Percentiles rank a stretch among this genome's conserved stretches.
Evolutionary conservation across 371 early-diverging fungal species (phyloP).

Genomic region (Phascolomyces articulosus): DNA sequence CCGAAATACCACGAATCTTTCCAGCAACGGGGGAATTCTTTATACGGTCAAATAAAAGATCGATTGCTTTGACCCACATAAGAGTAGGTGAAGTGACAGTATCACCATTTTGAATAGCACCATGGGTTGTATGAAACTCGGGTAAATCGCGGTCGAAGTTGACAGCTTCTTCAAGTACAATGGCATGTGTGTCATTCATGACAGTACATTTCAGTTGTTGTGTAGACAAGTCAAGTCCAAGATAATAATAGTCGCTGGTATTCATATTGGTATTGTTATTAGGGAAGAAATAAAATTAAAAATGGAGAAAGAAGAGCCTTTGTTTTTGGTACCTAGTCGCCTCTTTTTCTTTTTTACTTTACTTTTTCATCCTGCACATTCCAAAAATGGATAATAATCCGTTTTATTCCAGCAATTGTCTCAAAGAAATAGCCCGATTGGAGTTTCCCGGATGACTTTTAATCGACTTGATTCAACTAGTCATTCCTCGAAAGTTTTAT

Average conservation of each 20-base stretch:
- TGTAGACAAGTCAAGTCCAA: conserved; percentile 80
- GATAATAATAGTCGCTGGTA: conserved; percentile 24
- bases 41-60: conserved; percentile 57
- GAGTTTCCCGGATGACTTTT: no score
- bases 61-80: conserved; percentile 84
- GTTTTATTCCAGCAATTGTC: background rate
- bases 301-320: background rate
- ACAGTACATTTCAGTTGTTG: conserved; percentile 78
- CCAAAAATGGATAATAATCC: conserved; percentile 2
- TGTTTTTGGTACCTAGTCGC: background rate
- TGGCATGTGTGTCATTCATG: conserved; percentile 35
- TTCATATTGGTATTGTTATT: no score
- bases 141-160: conserved; percentile 65
- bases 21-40: conserved; percentile 23
- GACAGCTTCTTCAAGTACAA: conserved; percentile 53
- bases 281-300: no score
- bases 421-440: background rate
- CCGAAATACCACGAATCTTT: conserved; percentile 62
- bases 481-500: no score
- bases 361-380: conserved; percentile 1
- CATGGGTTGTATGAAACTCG: conserved; percentile 54
- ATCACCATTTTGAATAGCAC: conserved; percentile 53
- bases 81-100: conserved; percentile 69
- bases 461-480: no score
- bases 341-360: background rate